These are phyloP conservation scores for Didymella pomorum DNA, from an alignment of 2,329 filamentous ascomycete genomes.

Conservation along the genomic window DNA sequence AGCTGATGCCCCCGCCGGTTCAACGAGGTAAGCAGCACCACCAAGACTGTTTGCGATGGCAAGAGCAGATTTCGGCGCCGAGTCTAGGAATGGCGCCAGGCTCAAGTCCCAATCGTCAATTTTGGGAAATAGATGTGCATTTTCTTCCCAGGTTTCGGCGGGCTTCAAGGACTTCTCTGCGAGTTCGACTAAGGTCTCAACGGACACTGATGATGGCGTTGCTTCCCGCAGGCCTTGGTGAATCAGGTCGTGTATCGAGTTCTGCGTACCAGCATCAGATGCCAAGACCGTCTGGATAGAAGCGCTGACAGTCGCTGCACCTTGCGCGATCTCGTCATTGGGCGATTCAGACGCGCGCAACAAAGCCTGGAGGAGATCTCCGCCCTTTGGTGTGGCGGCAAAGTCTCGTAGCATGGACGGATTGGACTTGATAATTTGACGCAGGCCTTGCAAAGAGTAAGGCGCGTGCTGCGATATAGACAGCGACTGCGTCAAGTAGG, in stretches of 20 bases:
- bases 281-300: slow-evolving; percentile 48
- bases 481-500: slow-evolving; percentile 50
- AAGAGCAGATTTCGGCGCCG: slow-evolving; percentile 67
- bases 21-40: slow-evolving; percentile 73
- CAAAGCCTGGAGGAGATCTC: slow-evolving; percentile 60
- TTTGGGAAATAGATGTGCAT: slow-evolving; percentile 67
- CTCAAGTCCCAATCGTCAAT: slow-evolving; percentile 70
- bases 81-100: slow-evolving; percentile 64
- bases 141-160: slow-evolving; percentile 35
- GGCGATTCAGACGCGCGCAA: slow-evolving; percentile 63
- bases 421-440: slow-evolving; percentile 53
- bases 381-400: slow-evolving; percentile 55
- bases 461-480: slow-evolving; percentile 46
- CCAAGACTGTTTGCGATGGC: slow-evolving; percentile 77
- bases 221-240: slow-evolving; percentile 60
- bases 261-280: slow-evolving; percentile 52
- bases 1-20: slow-evolving; percentile 30
- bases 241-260: slow-evolving; percentile 62
- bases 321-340: slow-evolving; percentile 59
- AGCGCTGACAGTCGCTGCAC: slow-evolving; percentile 50
- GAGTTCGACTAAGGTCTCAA: slow-evolving; percentile 65
- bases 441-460: slow-evolving; percentile 55
- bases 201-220: slow-evolving; percentile 53
- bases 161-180: slow-evolving; percentile 58
- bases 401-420: slow-evolving; percentile 55